A percentile compares a stretch with the other conserved stretches of the same genome.
Evolutionary conservation across 176 grass and related monocot genomes (phyloP).

Genomic region (Guadua angustifolia): DNA sequence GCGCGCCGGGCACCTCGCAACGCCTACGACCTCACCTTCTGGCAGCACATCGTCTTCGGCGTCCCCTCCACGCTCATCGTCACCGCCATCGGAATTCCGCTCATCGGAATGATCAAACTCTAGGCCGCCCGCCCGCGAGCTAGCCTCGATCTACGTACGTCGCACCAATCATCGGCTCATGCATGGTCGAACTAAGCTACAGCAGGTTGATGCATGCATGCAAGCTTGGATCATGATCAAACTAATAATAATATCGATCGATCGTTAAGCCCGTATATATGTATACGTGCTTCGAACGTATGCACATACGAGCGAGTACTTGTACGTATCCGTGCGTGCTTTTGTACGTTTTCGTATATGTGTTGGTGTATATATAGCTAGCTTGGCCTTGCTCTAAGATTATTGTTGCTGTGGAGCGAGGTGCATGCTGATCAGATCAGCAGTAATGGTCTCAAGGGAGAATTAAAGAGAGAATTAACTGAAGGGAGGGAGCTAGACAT

Average conservation of each 20-base stretch:
- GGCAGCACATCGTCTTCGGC: conserved; percentile 64
- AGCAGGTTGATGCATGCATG: too few relatives aligned
- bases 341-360: conserved; percentile 15
- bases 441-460: not conserved
- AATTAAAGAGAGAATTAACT: not conserved
- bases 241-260: not conserved
- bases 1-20: conserved; percentile 50
- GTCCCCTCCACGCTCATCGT: conserved; percentile 68
- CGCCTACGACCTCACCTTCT: conserved; percentile 77
- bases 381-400: not conserved
- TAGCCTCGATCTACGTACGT: too few relatives aligned
- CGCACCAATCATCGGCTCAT: too few relatives aligned
- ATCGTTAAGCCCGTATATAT: not conserved
- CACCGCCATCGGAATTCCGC: conserved; percentile 57
- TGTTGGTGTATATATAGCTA: not conserved
- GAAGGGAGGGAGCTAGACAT: not conserved
- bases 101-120: conserved; percentile 51
- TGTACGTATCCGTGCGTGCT: not conserved
- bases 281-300: not conserved
- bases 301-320: too few relatives aligned
- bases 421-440: not conserved
- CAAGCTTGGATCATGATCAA: too few relatives aligned
- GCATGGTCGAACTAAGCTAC: too few relatives aligned
- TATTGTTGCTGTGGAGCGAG: not conserved
- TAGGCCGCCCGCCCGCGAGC: too few relatives aligned